phyloP scores from a whole-genome alignment of 2,329 filamentous ascomycete genomes.

The Talaromyces sp. region DNA sequence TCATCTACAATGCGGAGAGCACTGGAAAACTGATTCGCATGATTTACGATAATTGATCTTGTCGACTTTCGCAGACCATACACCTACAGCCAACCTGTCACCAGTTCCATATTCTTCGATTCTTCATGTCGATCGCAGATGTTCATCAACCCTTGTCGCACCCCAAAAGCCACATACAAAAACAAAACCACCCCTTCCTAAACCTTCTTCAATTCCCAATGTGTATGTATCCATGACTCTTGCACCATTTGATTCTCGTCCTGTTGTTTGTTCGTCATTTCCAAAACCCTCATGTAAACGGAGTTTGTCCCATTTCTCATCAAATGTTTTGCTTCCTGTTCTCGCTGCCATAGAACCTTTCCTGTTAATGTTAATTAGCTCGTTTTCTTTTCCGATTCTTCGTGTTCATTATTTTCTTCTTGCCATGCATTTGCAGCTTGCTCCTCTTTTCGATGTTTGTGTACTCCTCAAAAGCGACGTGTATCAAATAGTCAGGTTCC shows the following conservation, averaged over 20 bases:
- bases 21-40: neutral
- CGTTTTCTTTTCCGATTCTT: neutral
- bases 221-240: neutral
- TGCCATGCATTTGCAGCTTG: constrained; percentile 1
- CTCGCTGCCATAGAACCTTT: neutral
- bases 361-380: neutral
- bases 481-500: neutral
- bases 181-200: neutral
- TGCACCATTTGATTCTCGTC: neutral
- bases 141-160: neutral
- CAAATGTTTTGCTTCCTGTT: neutral
- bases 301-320: neutral
- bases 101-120: neutral
- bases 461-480: neutral
- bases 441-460: neutral
- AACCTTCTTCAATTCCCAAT: neutral
- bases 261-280: neutral
- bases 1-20: neutral
- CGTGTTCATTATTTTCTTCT: neutral
- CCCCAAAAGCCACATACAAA: neutral
- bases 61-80: neutral
- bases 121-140: neutral
- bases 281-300: neutral
- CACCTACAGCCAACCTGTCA: neutral
- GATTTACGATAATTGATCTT: neutral